phyloP scores from a whole-genome alignment of 2,329 filamentous ascomycete species.

The Ceratocystis papillata region DNA sequence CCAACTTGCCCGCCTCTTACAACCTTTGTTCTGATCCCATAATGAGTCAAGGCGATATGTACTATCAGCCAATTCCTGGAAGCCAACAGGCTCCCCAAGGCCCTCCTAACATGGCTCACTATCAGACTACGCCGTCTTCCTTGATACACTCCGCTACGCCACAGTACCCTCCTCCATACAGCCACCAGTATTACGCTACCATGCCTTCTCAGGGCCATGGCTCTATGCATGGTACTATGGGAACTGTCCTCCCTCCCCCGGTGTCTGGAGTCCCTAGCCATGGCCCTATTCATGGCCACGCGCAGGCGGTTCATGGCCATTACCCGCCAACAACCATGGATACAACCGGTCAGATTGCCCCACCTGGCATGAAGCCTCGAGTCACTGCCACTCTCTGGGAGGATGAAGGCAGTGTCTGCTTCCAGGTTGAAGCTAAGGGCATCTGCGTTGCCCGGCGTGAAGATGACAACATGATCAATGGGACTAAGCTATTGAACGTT shows the following conservation, averaged over 20 bases:
- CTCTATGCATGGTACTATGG: conserved; percentile 59
- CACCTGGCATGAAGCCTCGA: conserved; percentile 87
- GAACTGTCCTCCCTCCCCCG: conserved; percentile 62
- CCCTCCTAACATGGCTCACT: conserved; percentile 52
- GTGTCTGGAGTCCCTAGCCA: conserved; percentile 24
- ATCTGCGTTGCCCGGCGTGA: conserved; percentile 92
- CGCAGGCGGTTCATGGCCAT: conserved; percentile 45
- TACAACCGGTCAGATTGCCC: conserved; percentile 82
- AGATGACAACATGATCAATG: conserved; percentile 99
- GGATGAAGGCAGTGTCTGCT: conserved; percentile 93
- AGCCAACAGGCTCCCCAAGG: conserved; percentile 65
- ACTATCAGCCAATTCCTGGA: conserved; percentile 72
- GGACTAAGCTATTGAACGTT: conserved; percentile 91
- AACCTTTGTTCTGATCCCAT: conserved; percentile 39
- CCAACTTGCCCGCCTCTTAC: conserved; percentile 35
- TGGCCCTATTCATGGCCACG: conserved; percentile 40
- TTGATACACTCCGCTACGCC: conserved; percentile 61
- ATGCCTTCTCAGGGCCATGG: conserved; percentile 69
- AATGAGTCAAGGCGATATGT: conserved; percentile 90
- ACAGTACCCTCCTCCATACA: conserved; percentile 55
- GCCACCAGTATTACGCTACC: conserved; percentile 62
- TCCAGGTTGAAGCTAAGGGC: conserved; percentile 91
- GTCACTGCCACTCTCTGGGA: conserved; percentile 97
- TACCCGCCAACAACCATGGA: conserved; percentile 57
- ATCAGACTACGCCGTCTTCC: conserved; percentile 67